These are phyloP conservation scores for Candida pini DNA, from an alignment of 805 yeast genomes.

Conservation along the genomic window DNA sequence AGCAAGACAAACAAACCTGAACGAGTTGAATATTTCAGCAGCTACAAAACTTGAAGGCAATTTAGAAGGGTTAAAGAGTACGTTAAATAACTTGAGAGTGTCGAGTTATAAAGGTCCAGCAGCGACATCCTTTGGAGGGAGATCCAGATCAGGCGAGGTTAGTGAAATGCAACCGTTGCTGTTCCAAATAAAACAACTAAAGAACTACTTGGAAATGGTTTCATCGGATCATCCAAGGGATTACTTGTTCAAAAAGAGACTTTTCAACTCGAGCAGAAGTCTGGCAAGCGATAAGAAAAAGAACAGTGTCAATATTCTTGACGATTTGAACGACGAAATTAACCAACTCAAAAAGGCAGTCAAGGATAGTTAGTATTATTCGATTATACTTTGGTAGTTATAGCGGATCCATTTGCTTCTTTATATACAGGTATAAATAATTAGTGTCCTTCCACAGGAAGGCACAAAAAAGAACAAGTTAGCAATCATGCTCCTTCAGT, in stretches of 20 bases:
- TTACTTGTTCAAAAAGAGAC: constrained; percentile 24
- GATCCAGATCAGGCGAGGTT: constrained; percentile 9
- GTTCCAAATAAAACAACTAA: constrained; percentile 29
- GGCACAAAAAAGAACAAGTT: not conserved
- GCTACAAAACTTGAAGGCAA: constrained; percentile 18
- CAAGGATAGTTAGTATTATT: too few species aligned
- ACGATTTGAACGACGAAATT: constrained; percentile 23
- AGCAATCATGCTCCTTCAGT: not conserved
- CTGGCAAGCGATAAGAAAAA: constrained; percentile 1
- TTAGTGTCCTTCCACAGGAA: not conserved
- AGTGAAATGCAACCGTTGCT: constrained; percentile 33
- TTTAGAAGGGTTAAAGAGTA: constrained; percentile 24
- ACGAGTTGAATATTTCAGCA: constrained; percentile 7
- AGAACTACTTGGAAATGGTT: constrained; percentile 26
- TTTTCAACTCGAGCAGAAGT: constrained; percentile 13
- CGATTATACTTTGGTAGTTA: not conserved
- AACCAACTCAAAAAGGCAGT: constrained; percentile 11
- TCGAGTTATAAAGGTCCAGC: constrained; percentile 20
- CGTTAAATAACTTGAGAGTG: constrained; percentile 22
- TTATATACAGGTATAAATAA: not conserved
- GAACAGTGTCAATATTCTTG: constrained; percentile 19
- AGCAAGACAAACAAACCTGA: constrained; percentile 6
- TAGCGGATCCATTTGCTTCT: not conserved
- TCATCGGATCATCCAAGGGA: constrained; percentile 31
- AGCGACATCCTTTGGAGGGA: constrained; percentile 9